These are phyloP conservation scores for Cytospora piceicola DNA, from an alignment of 2,329 filamentous ascomycete species.

Conservation along the genomic window DNA sequence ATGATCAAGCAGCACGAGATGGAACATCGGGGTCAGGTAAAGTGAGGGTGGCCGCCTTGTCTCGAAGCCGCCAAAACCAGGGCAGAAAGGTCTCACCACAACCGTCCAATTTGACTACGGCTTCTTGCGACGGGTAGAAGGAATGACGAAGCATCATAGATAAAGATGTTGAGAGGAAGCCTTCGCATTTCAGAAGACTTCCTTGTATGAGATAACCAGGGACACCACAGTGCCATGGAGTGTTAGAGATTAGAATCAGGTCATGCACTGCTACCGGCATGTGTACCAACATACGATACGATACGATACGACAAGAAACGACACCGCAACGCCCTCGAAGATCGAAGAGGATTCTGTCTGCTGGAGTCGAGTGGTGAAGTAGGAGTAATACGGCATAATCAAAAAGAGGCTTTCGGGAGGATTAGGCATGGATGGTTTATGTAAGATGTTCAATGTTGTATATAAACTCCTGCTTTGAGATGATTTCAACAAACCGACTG, in stretches of 20 bases:
- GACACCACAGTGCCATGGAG: neutral
- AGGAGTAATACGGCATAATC: slow-evolving; percentile 16
- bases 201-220: neutral
- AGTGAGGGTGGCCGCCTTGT: neutral
- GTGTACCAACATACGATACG: slow-evolving; percentile 18
- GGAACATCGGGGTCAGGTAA: neutral
- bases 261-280: slow-evolving; percentile 17
- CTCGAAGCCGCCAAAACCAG: neutral
- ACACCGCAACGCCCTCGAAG: neutral
- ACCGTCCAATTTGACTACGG: neutral
- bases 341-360: neutral
- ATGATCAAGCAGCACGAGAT: neutral
- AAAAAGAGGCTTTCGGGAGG: slow-evolving; percentile 6
- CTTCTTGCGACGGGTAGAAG: slow-evolving; percentile 10
- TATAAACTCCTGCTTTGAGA: slow-evolving; percentile 33
- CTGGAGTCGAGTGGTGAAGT: neutral
- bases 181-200: neutral
- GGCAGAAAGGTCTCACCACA: neutral
- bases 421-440: slow-evolving; percentile 4
- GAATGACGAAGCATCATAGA: slow-evolving; percentile 7
- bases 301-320: slow-evolving; percentile 2
- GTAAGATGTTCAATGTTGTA: slow-evolving; percentile 31
- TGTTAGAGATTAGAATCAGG: slow-evolving; percentile 22
- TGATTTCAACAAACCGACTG: neutral
- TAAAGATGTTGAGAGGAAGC: neutral